Evolutionary conservation across 2,329 filamentous ascomycete genomes (phyloP).

Genomic region (Huntiella abstrusa): DNA sequence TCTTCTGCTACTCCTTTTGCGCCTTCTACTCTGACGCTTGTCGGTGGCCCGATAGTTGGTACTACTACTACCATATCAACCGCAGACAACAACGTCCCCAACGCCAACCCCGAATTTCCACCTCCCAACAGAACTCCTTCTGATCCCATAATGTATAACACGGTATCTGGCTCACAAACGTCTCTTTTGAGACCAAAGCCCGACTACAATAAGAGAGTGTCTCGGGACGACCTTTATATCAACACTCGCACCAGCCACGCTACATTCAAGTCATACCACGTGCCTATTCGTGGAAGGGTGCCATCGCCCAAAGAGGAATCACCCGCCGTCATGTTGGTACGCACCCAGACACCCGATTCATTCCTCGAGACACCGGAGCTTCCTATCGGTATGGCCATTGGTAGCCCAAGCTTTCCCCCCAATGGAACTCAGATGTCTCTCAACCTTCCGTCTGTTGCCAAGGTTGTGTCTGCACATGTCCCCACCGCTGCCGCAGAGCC

Average conservation of each 20-base stretch:
- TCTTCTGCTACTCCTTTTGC: background rate
- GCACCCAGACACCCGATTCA: conserved; percentile 26
- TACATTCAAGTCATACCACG: conserved; percentile 22
- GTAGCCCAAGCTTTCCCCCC: conserved; percentile 33
- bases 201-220: conserved; percentile 22
- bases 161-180: conserved; percentile 7
- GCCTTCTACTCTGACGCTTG: background rate
- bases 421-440: background rate
- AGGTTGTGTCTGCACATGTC: background rate
- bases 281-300: conserved; percentile 23
- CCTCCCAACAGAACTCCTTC: conserved; percentile 2
- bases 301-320: conserved; percentile 25
- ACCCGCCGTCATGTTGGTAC: conserved; percentile 19
- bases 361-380: conserved; percentile 17
- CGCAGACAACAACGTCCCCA: background rate
- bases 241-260: conserved; percentile 16
- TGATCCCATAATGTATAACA: conserved; percentile 6
- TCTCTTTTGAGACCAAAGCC: conserved; percentile 6
- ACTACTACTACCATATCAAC: conserved; percentile 1
- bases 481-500: background rate
- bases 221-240: conserved; percentile 24
- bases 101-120: background rate
- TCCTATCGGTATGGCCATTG: conserved; percentile 55
- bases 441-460: background rate
- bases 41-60: background rate